These are phyloP conservation scores for Anisodus tanguticus DNA, from an alignment of 257 asterid genomes.

Conservation along the genomic window DNA sequence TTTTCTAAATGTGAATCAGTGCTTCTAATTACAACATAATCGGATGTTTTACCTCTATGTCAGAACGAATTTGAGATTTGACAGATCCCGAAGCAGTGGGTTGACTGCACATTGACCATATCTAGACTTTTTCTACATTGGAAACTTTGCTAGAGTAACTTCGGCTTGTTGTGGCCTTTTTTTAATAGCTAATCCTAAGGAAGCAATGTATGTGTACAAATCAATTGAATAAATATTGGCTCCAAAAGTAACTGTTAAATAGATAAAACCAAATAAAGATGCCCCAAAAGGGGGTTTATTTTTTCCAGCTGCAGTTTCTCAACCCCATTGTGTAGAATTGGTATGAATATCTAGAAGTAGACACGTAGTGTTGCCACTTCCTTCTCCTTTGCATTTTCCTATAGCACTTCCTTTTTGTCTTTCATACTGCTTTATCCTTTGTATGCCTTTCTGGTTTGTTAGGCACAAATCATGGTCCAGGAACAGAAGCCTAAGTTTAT, in stretches of 20 bases:
- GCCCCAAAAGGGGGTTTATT: not conserved
- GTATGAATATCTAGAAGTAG: constrained; percentile 7
- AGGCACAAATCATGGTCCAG: not conserved
- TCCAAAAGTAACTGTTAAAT: not conserved
- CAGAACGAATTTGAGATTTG: constrained; percentile 14
- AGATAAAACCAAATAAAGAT: not conserved
- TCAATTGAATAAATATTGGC: not conserved
- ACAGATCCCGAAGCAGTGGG: not conserved
- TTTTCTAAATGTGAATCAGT: constrained; percentile 30
- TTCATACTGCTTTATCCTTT: not conserved
- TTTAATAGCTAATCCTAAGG: not conserved
- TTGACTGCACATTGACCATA: constrained; percentile 16
- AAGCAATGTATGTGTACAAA: not conserved
- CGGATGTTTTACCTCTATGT: not conserved
- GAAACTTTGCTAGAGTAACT: not conserved
- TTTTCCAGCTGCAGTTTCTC: not conserved
- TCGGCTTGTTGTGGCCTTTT: not conserved
- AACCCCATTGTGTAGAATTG: constrained; percentile 16
- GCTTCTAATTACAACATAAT: not conserved
- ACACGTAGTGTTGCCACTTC: constrained; percentile 8
- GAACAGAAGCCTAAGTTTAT: not conserved
- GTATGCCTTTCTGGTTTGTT: not conserved
- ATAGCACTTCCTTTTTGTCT: constrained; percentile 14
- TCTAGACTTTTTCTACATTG: constrained; percentile 16
- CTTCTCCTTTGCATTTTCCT: not conserved